Evolutionary conservation across 2,329 filamentous ascomycete genomes (phyloP).

Genomic region (Pseudogymnoascus pannorum): DNA sequence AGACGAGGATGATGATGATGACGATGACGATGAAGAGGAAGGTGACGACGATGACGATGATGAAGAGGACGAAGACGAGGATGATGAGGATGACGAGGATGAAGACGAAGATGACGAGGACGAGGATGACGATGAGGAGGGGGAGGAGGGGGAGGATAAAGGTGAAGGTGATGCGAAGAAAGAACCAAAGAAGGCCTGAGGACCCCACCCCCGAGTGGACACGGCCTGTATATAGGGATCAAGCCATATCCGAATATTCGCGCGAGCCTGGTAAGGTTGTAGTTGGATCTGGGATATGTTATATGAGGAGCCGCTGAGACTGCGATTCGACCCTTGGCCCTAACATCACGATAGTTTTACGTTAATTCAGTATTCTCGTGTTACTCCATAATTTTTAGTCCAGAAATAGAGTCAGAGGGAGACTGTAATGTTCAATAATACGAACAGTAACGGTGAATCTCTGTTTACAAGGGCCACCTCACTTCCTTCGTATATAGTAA

Average conservation of each 20-base stretch:
- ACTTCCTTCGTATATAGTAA: neutral
- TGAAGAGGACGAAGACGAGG: neutral
- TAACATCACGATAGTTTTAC: neutral
- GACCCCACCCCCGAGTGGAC: slow-evolving; percentile 27
- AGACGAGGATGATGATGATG: slow-evolving; percentile 8
- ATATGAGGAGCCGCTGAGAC: neutral
- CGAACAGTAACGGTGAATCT: neutral
- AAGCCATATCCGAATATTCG: neutral
- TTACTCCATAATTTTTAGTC: neutral
- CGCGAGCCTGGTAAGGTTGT: neutral
- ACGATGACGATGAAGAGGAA: neutral
- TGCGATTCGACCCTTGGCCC: neutral
- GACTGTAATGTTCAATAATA: neutral
- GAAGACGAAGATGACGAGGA: neutral
- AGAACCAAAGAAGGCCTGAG: slow-evolving; percentile 27
- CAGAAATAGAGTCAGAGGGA: neutral
- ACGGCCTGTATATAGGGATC: neutral
- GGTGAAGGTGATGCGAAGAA: slow-evolving; percentile 31
- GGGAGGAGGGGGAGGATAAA: slow-evolving; percentile 32
- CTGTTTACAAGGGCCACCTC: neutral
- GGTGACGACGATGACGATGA: neutral
- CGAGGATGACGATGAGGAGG: slow-evolving; percentile 17
- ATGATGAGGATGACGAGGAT: neutral
- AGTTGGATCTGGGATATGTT: slow-evolving; percentile 4
- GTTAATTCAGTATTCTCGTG: neutral